These are phyloP conservation scores for Barbatosphaeria neglecta DNA, from an alignment of 495 filamentous ascomycete genomes.

Conservation along the genomic window DNA sequence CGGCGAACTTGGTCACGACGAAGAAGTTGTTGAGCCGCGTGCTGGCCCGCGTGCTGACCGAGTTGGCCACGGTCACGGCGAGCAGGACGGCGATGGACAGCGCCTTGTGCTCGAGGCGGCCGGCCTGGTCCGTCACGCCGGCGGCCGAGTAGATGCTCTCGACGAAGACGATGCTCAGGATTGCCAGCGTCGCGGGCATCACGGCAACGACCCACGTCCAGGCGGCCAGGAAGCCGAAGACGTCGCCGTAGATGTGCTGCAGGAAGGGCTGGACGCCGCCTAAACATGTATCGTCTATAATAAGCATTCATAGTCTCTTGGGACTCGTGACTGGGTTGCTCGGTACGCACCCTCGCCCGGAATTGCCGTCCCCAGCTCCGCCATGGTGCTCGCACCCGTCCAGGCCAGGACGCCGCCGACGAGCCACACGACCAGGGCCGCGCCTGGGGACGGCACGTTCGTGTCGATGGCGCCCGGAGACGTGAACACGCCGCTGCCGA, in stretches of 20 bases:
- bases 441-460: conserved; percentile 42
- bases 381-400: conserved; percentile 42
- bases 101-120: conserved; percentile 31
- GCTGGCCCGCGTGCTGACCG: conserved; percentile 43
- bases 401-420: conserved; percentile 43
- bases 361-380: conserved; percentile 43
- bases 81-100: conserved; percentile 33
- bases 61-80: conserved; percentile 38
- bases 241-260: conserved; percentile 42
- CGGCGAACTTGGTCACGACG: conserved; percentile 37
- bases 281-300: neutral
- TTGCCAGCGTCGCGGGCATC: conserved; percentile 46
- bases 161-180: conserved; percentile 46
- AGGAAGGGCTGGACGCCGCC: conserved; percentile 45
- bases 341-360: conserved; percentile 27
- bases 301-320: neutral
- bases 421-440: conserved; percentile 40
- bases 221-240: conserved; percentile 40
- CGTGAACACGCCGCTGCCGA: conserved; percentile 45
- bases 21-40: conserved; percentile 44
- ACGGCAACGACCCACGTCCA: conserved; percentile 49
- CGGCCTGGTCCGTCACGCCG: conserved; percentile 31
- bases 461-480: conserved; percentile 45
- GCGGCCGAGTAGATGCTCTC: conserved; percentile 41
- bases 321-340: neutral